Evolutionary conservation across 2,329 filamentous ascomycete genomes (phyloP), one percentile per base, ranked within the genome.

Genomic region (Aspergillus amoenus): DNA sequence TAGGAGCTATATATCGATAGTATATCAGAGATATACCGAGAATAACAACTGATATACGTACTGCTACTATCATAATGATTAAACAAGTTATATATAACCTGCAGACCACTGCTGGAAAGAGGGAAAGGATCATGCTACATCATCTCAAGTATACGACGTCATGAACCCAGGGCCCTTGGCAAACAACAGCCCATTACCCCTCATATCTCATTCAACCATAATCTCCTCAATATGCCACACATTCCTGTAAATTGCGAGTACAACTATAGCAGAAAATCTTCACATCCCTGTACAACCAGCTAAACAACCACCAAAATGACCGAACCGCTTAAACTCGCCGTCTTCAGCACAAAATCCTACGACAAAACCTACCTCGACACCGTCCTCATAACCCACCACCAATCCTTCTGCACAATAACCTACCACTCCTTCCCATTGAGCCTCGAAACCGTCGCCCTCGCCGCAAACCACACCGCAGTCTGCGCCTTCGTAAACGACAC

Each of bases 401-500:
- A 63, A 24, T 61, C 67, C 37, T 68, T 74, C 50, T 72, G 83
- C 62, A 76, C 83, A 11, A 72, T 88, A 52, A 68, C 76, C 56
- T 87, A 82, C 70, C 84, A 88, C 71, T 79, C 84, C 45, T 84
- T 86, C 57, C 66, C 82, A 3, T 80, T 89, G 9, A 78, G 75
- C 41, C 62, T 76, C 27, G 80, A 85, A 45, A 89, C 86, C 0
- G 83, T 79, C 2, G 63, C 79, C 1, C 78, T 88, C 6, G 82
- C 82, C 2, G 66, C 73, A 2, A 80, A 76, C 37, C 78, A 80
- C 57, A 73, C 81, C 42, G 86, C 85, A 55, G 78, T 89, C 48
- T 89, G 86, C 72, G 82, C 84, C 64, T 89, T 89, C 64, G 87
- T 89, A 68, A 89, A 89, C 70, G 87, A 89, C 72, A 72, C 72